Conservation (phyloP, 2,329 filamentous ascomycete genomes). For the Xylaria sp. region DNA sequence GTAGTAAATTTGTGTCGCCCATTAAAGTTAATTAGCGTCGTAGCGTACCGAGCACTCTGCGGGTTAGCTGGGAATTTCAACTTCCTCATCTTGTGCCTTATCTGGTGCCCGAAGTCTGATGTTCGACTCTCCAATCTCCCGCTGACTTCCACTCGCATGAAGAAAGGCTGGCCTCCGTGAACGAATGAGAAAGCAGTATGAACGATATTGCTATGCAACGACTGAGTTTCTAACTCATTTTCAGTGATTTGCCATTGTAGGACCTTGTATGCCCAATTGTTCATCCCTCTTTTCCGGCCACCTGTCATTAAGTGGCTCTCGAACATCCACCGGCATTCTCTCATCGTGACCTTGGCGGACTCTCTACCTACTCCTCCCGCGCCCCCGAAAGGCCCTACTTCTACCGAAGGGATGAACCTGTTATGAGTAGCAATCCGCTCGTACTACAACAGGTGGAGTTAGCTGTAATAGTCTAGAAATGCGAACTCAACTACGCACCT, state of each 20-base stretch:
- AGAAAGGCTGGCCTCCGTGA: conserved; percentile 46
- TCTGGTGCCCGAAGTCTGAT: conserved; percentile 38
- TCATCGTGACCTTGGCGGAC: conserved; percentile 33
- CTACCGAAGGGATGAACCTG: conserved; percentile 36
- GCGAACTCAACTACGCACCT: not conserved
- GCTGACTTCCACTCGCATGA: conserved; percentile 47
- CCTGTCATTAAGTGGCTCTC: conserved; percentile 39
- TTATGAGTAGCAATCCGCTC: conserved; percentile 29
- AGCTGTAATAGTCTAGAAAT: not conserved
- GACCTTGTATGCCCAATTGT: conserved; percentile 41
- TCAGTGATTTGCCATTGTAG: conserved; percentile 48
- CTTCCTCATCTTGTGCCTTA: conserved; percentile 38
- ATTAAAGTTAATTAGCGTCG: conserved; percentile 43
- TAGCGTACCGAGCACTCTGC: conserved; percentile 34
- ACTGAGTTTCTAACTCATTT: conserved; percentile 45
- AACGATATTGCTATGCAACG: conserved; percentile 43
- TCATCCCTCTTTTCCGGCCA: conserved; percentile 29
- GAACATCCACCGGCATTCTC: conserved; percentile 44
- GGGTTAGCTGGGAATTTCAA: conserved; percentile 38
- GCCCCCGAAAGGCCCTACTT: conserved; percentile 38
- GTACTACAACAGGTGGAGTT: conserved; percentile 11
- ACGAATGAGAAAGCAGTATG: conserved; percentile 49
- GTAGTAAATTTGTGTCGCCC: conserved; percentile 35
- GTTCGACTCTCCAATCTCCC: conserved; percentile 44
- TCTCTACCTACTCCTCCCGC: conserved; percentile 42